Evolutionary conservation across 1,139 yeast genomes (phyloP).

Genomic region (Protomyces pachydermus): DNA sequence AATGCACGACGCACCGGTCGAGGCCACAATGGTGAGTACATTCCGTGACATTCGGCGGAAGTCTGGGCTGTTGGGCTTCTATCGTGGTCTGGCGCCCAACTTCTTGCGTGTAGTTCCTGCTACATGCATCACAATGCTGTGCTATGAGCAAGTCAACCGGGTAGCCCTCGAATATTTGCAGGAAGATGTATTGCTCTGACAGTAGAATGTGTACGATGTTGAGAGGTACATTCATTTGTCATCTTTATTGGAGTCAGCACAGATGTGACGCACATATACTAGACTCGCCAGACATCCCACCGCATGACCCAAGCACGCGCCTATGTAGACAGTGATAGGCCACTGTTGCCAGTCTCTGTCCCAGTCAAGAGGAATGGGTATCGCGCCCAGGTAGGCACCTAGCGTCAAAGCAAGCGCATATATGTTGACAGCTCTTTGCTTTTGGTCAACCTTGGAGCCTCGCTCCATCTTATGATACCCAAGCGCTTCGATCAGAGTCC

Average conservation of each 20-base stretch:
- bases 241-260: no score
- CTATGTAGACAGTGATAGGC: conserved; percentile 89
- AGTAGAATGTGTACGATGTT: no score
- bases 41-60: conserved; percentile 42
- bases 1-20: conserved; percentile 41
- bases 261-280: not conserved
- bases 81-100: conserved; percentile 76
- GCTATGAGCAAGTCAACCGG: conserved; percentile 52
- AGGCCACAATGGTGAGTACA: conserved; percentile 36
- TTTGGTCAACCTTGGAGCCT: not conserved
- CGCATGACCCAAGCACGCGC: conserved; percentile 68
- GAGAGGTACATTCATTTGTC: no score
- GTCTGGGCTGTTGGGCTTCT: conserved; percentile 60
- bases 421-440: not conserved
- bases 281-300: conserved; percentile 45
- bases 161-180: not conserved
- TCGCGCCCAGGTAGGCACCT: conserved; percentile 90
- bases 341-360: conserved; percentile 95
- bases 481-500: not conserved
- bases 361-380: conserved; percentile 96
- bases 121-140: conserved; percentile 69
- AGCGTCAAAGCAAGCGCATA: conserved; percentile 46
- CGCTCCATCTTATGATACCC: not conserved
- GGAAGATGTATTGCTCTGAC: no score
- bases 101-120: conserved; percentile 82